Evolutionary conservation across 257 asterid genomes (phyloP), one percentile per base, ranked within the genome.

Genomic region (Gynochthodes officinalis): DNA sequence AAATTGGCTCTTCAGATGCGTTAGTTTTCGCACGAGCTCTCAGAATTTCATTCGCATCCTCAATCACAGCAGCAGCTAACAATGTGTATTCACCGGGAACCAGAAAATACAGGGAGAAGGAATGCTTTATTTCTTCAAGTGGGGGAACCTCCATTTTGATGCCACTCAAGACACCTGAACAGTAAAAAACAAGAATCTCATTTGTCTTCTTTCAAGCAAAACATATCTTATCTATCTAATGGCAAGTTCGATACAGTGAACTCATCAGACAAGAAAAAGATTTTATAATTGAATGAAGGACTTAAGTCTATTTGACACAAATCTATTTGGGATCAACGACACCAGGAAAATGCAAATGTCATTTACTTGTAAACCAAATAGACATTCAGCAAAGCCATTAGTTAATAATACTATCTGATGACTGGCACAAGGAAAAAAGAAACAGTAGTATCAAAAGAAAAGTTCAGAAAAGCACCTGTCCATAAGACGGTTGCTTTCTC

Each of bases 81-180:
- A 94, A 70, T 37, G 99, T 86, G 85, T 94, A 94, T 80, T 91
- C 97, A 70, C 99, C 99, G 15, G 97, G 97, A 70, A 94, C 96
- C 82, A 94, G 80, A 82, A 94, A 94, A 74, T 89, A 94, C 46
- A 94, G 92, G 78, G 95, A 88, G 85, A 94, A 94, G 11, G 80
- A 66, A 76, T 89, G 99, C 84, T 82, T 88, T 33, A 84, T 82
- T 87, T 94, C 97, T 83, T 88, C 66, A 54, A 91, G 96, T 12
- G 99, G 97, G 62, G 97, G 96, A 78, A 94, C 87, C 80, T 89
- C 96, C 92, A 89, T 79, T 58, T 72, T 67, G 74, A 91, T 84
- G 76, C 96, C 90, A 62, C 80, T 80, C 84, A 94, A 78, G 55
- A 94, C 97, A 77, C 99, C 99, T 94, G 73, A 69, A 52, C 58